Percentiles rank a stretch among this genome's conserved stretches.
These are phyloP conservation scores for Epichloe baconii DNA, from an alignment of 2,329 filamentous ascomycete species.

Conservation along the genomic window DNA sequence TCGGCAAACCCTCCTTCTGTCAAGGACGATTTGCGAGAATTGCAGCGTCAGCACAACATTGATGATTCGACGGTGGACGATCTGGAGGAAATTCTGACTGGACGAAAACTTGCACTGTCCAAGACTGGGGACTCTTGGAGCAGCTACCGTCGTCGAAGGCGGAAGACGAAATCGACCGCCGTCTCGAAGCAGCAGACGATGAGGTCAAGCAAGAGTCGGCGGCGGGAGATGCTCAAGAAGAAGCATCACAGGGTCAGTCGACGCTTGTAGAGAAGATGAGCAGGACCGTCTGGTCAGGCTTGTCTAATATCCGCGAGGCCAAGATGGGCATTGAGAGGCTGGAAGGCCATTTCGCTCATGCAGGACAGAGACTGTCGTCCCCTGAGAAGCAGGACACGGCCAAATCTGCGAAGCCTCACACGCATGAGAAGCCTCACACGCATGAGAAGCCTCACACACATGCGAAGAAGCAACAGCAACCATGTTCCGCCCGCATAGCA, in stretches of 20 bases:
- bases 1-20: conserved; percentile 40
- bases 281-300: conserved; percentile 36
- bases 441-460: too few species aligned
- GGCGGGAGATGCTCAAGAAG: conserved; percentile 7
- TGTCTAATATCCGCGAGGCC: conserved; percentile 39
- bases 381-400: conserved; percentile 2
- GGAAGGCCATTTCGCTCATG: conserved; percentile 35
- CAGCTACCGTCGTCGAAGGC: conserved; percentile 14
- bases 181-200: not conserved
- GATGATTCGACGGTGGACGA: conserved; percentile 49
- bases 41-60: conserved; percentile 38
- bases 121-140: conserved; percentile 14
- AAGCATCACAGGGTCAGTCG: conserved; percentile 26
- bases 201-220: conserved; percentile 2
- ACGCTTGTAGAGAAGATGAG: conserved; percentile 36
- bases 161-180: conserved; percentile 11
- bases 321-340: conserved; percentile 46
- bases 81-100: conserved; percentile 35
- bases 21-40: conserved; percentile 40
- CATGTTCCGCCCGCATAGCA: conserved; percentile 9
- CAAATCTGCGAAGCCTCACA: not conserved
- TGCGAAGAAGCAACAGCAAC: not conserved
- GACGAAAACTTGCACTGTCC: conserved; percentile 18
- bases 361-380: conserved; percentile 14
- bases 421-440: not conserved